Conservation (phyloP, 176 grass and related monocot genomes). For the bread wheat (Triticum aestivum) region DNA sequence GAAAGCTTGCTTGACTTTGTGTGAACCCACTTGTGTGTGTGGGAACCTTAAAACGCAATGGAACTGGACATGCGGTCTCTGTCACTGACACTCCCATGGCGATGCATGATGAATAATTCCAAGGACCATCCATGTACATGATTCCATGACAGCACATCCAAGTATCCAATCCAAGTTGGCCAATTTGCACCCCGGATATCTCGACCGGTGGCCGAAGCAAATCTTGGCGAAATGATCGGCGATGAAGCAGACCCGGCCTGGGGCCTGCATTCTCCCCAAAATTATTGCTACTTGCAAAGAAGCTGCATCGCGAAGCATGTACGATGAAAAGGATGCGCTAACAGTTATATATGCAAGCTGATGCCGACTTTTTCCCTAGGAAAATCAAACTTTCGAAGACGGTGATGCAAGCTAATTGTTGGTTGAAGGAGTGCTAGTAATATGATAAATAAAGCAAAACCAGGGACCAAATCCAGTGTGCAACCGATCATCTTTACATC, state of each 20-base stretch:
- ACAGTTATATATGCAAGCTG: background rate
- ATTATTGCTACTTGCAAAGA: constrained; percentile 13
- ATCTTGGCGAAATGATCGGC: background rate
- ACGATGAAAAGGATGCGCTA: constrained; percentile 26
- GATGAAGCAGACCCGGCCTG: background rate
- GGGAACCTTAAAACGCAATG: constrained; percentile 13
- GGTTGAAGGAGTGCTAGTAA: background rate
- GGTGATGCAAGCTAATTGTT: background rate
- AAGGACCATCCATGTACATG: background rate
- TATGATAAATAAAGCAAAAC: constrained; percentile 37
- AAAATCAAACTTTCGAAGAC: background rate
- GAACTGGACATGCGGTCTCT: background rate
- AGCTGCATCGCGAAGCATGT: background rate
- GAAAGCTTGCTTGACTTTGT: background rate
- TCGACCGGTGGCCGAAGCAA: background rate
- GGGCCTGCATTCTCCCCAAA: background rate
- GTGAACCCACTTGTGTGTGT: background rate
- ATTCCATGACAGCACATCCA: constrained; percentile 6
- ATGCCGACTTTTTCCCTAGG: background rate
- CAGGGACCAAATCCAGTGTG: constrained; percentile 40
- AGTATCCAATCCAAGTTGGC: constrained; percentile 16
- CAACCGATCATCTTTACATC: background rate
- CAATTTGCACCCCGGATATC: constrained; percentile 18
- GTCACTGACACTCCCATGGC: background rate
- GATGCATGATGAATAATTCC: background rate